Base-by-base conservation (phyloP, 2,329 filamentous ascomycete genomes). In the Myriosclerotinia scirpicola region DNA sequence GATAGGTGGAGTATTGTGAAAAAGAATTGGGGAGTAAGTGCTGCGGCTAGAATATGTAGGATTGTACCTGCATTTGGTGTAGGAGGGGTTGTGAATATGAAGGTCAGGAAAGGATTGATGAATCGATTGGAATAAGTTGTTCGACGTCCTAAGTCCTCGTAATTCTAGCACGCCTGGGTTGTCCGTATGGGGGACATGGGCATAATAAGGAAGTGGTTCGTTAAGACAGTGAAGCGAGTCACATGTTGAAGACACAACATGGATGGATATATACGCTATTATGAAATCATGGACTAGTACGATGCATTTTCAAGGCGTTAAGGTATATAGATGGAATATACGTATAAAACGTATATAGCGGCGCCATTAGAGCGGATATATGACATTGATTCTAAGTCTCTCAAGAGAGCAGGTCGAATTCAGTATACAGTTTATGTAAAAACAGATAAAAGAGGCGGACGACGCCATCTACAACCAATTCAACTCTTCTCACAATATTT, bases 31-130 rank as follows among this genome's bases (percentile, higher is more conserved):
- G 79, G 84, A 22, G 84, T 89, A 70, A 94, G 90, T 76, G 86
- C 87, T 40, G 78, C 85, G 66, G 93, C 93, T 36, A 81, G 93
- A 64, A 90, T 97, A 78, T 90, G 90, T 68, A 85, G 93, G 74
- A 96, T 97, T 72, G 84, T 97, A 2, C 93, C 93, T 22, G 93
- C 93, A 0, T 97, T 94, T 81, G 93, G 93, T 2, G 83, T 96
- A 15, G 93, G 93, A 0, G 93, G 93, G 0, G 91, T 96, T 14
- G 90, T 95, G 14, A 97, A 97, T 78, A 84, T 83, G 67, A 88
- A 90, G 74, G 81, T 94, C 54, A 83, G 93, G 72, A 81, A 80
- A 74, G 80, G 76, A 64, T 76, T 94, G 72, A 93, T 96, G 66
- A 63, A 46, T 48, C 68, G 54, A 58, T 55, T 72, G 53, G 70